Evolutionary conservation across 176 grass and related monocot genomes (phyloP).

Genomic region (Hsuehochloa calcarea): DNA sequence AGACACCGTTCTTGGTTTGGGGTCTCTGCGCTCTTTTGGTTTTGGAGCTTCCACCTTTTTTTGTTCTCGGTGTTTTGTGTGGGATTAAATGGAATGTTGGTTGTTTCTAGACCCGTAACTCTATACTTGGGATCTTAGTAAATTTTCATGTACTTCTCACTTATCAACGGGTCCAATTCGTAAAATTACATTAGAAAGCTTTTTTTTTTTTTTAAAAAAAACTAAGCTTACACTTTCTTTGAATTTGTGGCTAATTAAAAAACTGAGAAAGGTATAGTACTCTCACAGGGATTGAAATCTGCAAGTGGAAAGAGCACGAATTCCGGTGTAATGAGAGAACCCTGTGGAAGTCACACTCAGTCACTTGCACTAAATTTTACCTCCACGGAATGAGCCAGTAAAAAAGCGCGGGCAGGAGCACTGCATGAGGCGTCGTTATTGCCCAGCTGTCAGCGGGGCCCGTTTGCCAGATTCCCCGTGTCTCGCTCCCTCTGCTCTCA

Average conservation of each 20-base stretch:
- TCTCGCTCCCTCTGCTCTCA: background rate
- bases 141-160: background rate
- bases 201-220: background rate
- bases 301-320: background rate
- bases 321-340: background rate
- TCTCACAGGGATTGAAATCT: background rate
- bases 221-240: background rate
- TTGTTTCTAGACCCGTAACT: background rate
- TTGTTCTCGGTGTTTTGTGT: background rate
- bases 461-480: background rate
- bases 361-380: background rate
- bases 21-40: background rate
- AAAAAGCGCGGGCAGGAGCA: background rate
- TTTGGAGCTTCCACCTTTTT: background rate
- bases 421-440: constrained; percentile 11
- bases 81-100: constrained; percentile 5
- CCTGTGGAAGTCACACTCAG: background rate
- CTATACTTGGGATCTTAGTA: background rate
- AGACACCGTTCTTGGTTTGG: constrained; percentile 21
- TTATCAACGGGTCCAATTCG: background rate
- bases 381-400: background rate
- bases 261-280: too few relatives aligned
- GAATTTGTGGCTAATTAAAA: background rate
- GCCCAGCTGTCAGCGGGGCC: background rate
- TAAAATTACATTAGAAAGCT: background rate